Conservation (phyloP, 306 rosid genomes). For the Biancaea sappan region DNA sequence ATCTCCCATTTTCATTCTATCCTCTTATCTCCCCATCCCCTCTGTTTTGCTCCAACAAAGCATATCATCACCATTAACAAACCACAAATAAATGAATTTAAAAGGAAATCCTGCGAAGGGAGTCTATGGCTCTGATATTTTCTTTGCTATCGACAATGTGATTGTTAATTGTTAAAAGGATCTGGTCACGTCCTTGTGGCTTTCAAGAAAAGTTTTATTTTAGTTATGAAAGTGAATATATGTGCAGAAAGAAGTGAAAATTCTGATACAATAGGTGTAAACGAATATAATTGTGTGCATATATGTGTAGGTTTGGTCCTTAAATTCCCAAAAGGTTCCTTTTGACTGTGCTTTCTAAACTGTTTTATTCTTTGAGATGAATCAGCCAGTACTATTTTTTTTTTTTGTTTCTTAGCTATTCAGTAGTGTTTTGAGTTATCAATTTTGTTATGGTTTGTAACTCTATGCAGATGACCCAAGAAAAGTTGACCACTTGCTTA, state of each 20-base stretch:
- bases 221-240: not conserved
- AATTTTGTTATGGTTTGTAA: not conserved
- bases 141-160: not conserved
- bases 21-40: not conserved
- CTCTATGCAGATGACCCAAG: not conserved
- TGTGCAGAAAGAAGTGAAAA: not conserved
- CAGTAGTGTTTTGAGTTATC: not conserved
- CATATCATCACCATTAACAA: not conserved
- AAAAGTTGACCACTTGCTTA: constrained; percentile 3
- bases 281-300: not conserved
- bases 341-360: not conserved
- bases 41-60: not conserved
- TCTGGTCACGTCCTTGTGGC: not conserved
- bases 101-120: not conserved
- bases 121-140: not conserved
- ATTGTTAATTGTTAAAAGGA: not conserved
- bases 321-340: not conserved
- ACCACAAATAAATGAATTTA: not conserved
- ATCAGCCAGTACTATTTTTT: not conserved
- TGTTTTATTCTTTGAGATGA: not conserved
- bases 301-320: not conserved
- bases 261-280: not conserved
- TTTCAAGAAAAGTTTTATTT: not conserved
- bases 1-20: not conserved
- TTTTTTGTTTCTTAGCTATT: not conserved